phyloP scores from a whole-genome alignment of 2,329 filamentous ascomycete species.

The Penicillium hordei region DNA sequence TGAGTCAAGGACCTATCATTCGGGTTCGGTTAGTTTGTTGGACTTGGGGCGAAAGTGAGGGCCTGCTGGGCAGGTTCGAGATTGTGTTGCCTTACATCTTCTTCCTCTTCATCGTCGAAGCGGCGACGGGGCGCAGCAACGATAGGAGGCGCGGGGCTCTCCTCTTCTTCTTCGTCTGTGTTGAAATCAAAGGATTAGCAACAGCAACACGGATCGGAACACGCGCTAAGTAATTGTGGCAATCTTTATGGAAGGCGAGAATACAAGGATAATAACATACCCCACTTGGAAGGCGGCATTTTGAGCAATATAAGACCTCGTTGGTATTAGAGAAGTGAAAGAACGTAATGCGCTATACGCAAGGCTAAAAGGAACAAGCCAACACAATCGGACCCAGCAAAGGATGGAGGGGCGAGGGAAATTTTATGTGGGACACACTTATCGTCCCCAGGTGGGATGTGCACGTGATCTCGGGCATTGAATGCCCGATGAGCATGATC shows the following conservation, averaged over 20 bases:
- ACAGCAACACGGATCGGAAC: neutral
- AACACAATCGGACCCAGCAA: conserved; percentile 18
- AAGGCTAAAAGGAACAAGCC: conserved; percentile 12
- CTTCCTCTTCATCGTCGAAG: conserved; percentile 89
- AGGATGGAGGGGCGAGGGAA: conserved; percentile 26
- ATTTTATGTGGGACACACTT: conserved; percentile 33
- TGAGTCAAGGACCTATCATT: conserved; percentile 76
- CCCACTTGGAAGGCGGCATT: conserved; percentile 53
- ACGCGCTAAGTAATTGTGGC: conserved; percentile 6
- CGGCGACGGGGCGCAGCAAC: conserved; percentile 58
- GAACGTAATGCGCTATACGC: conserved; percentile 16
- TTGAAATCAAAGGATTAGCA: conserved; percentile 11
- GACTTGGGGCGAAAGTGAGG: neutral
- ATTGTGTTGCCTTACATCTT: conserved; percentile 65
- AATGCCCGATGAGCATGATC: conserved; percentile 24
- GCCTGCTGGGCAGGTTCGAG: neutral
- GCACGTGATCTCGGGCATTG: conserved; percentile 23
- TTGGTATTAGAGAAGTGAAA: conserved; percentile 9
- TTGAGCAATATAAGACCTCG: conserved; percentile 21
- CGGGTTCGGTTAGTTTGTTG: neutral
- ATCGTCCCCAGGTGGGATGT: conserved; percentile 20
- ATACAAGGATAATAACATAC: conserved; percentile 40
- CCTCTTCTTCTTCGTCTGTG: conserved; percentile 48
- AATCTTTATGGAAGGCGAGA: conserved; percentile 4
- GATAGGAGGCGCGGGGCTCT: conserved; percentile 49